Evolutionary conservation across 2,329 filamentous ascomycete species (phyloP).

Genomic region (Aspergillus sp.): DNA sequence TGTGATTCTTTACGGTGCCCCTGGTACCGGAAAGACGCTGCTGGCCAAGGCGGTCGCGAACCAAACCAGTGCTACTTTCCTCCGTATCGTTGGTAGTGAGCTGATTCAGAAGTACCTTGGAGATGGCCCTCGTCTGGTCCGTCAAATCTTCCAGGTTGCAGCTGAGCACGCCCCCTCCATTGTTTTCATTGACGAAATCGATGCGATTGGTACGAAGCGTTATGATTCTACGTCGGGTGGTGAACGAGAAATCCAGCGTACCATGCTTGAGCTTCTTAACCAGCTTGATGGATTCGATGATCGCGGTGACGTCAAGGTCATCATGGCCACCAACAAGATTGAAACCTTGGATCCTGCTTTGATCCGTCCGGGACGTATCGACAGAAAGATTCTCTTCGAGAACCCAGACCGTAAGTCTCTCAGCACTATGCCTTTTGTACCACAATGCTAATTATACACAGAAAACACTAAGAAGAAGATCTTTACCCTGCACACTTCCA

Average conservation of each 20-base stretch:
- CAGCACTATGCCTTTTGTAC: background rate
- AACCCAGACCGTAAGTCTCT: slow-evolving; percentile 64
- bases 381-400: slow-evolving; percentile 88
- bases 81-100: slow-evolving; percentile 95
- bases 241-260: slow-evolving; percentile 95
- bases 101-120: slow-evolving; percentile 98
- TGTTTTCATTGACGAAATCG: slow-evolving; percentile 99
- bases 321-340: slow-evolving; percentile 99
- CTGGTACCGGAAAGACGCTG: slow-evolving; percentile 94
- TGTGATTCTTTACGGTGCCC: slow-evolving; percentile 96
- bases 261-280: slow-evolving; percentile 97
- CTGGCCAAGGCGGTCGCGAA: slow-evolving; percentile 97
- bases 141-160: slow-evolving; percentile 87
- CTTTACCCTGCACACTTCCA: slow-evolving; percentile 95
- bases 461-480: slow-evolving; percentile 97
- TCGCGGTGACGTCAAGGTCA: slow-evolving; percentile 97
- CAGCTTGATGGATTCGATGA: slow-evolving; percentile 99
- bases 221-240: slow-evolving; percentile 97
- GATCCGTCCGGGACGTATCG: slow-evolving; percentile 95
- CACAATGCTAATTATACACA: slow-evolving; percentile 30
- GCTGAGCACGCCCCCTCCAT: slow-evolving; percentile 96
- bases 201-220: slow-evolving; percentile 97
- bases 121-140: slow-evolving; percentile 89
- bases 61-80: slow-evolving; percentile 96
- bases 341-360: slow-evolving; percentile 94